Evolutionary conservation across 768 basidiomycete species (phyloP).

Genomic region (Collybia mongolica): DNA sequence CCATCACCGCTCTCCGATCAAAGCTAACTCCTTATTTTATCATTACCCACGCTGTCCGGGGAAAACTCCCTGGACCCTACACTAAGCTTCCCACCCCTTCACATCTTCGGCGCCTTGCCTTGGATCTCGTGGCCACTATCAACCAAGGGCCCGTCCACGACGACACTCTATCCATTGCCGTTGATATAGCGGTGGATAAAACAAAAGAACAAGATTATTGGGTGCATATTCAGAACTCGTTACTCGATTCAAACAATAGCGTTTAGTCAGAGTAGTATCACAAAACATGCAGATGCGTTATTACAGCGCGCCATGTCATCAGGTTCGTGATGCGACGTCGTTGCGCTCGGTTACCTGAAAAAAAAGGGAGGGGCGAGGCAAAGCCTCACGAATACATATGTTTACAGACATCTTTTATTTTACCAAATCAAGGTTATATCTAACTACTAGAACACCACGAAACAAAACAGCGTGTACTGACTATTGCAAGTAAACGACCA

Average conservation of each 20-base stretch:
- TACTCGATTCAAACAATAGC: not conserved
- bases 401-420: slow-evolving; percentile 1
- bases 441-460: slow-evolving; percentile 3
- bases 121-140: slow-evolving; percentile 57
- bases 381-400: not conserved
- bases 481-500: slow-evolving; percentile 30
- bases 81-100: slow-evolving; percentile 51
- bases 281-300: no score
- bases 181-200: slow-evolving; percentile 35
- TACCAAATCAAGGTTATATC: not conserved
- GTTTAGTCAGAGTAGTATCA: not conserved
- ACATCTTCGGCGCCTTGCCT: slow-evolving; percentile 50
- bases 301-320: no score
- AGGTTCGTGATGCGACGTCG: no score
- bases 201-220: slow-evolving; percentile 40
- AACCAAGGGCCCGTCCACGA: slow-evolving; percentile 12
- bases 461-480: slow-evolving; percentile 26
- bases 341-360: no score
- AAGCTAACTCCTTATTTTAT: slow-evolving; percentile 80
- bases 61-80: slow-evolving; percentile 77
- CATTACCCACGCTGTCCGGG: slow-evolving; percentile 73
- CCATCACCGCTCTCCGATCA: slow-evolving; percentile 47
- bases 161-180: slow-evolving; percentile 18
- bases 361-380: no score
- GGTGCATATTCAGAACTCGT: slow-evolving; percentile 22